Percentiles rank a stretch among this genome's conserved stretches.
phyloP scores from a whole-genome alignment of 2,329 filamentous ascomycete genomes.

The Diaporthe citrichinensis region DNA sequence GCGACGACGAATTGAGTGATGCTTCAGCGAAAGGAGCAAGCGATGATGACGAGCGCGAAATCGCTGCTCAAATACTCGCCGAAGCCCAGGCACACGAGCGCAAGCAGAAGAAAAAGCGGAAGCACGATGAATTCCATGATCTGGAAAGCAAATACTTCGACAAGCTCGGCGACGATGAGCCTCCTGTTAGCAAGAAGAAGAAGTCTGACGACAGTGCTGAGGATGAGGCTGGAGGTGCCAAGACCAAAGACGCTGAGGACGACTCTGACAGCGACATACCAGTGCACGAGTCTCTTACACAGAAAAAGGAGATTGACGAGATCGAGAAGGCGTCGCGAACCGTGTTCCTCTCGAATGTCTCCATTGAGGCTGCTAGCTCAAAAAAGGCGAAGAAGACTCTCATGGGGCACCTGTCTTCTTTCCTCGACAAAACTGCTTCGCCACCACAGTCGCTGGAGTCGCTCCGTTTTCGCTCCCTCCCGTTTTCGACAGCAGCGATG shows the following conservation, averaged over 20 bases:
- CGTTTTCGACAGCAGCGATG: slow-evolving; percentile 81
- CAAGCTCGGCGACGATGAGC: slow-evolving; percentile 72
- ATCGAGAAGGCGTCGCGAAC: slow-evolving; percentile 90
- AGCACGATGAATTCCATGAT: slow-evolving; percentile 75
- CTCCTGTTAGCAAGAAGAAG: slow-evolving; percentile 65
- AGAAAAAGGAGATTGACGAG: slow-evolving; percentile 70
- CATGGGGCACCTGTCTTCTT: slow-evolving; percentile 82
- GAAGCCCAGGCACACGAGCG: slow-evolving; percentile 57
- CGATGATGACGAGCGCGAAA: slow-evolving; percentile 51
- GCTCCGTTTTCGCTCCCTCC: slow-evolving; percentile 92
- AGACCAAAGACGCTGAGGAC: slow-evolving; percentile 52
- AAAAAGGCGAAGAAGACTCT: slow-evolving; percentile 86
- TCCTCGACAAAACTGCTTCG: slow-evolving; percentile 69
- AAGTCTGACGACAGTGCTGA: slow-evolving; percentile 53
- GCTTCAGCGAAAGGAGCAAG: slow-evolving; percentile 44
- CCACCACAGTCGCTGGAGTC: slow-evolving; percentile 84
- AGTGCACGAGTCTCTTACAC: slow-evolving; percentile 71
- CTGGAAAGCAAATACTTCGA: slow-evolving; percentile 79
- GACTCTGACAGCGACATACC: slow-evolving; percentile 59
- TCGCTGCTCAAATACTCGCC: slow-evolving; percentile 50
- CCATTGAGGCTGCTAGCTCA: slow-evolving; percentile 83
- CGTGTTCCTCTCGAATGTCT: slow-evolving; percentile 94
- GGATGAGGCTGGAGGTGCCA: slow-evolving; percentile 64
- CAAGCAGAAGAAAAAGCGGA: slow-evolving; percentile 76
- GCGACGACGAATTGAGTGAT: slow-evolving; percentile 54